Percentiles rank a stretch among this genome's conserved stretches.
Evolutionary conservation across 257 asterid species (phyloP).

Genomic region (Agastache rugosa): DNA sequence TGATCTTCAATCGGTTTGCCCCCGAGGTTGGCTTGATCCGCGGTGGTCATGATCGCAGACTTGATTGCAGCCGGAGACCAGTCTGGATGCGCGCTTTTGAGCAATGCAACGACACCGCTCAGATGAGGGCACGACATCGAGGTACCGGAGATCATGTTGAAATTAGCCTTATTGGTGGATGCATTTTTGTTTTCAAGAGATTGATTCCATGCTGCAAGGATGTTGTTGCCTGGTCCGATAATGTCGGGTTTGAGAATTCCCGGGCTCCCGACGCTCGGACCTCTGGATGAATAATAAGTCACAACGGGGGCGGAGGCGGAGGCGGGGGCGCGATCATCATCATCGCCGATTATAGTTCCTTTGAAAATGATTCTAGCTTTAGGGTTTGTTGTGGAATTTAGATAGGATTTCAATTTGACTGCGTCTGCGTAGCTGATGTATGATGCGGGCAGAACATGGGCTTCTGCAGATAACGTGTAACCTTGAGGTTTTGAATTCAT

Average conservation of each 20-base stretch:
- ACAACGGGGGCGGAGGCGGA: conserved; percentile 44
- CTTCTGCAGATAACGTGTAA: not conserved
- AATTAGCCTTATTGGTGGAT: not conserved
- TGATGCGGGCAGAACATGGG: conserved; percentile 38
- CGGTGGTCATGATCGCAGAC: conserved; percentile 49
- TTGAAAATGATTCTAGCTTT: conserved; percentile 33
- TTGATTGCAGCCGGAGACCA: conserved; percentile 52
- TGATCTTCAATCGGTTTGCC: conserved; percentile 28
- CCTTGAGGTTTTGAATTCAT: not conserved
- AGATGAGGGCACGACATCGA: conserved; percentile 55
- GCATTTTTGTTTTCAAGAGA: conserved; percentile 34
- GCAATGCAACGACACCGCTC: conserved; percentile 43
- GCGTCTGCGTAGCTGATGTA: conserved; percentile 37
- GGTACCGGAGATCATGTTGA: conserved; percentile 40
- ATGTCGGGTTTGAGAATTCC: conserved; percentile 48
- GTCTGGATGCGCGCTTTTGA: conserved; percentile 42
- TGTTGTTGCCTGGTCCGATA: too few relatives aligned
- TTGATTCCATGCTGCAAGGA: conserved; percentile 36
- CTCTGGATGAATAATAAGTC: conserved; percentile 43
- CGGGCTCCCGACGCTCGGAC: conserved; percentile 38
- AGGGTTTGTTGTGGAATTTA: conserved; percentile 38
- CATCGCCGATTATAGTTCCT: conserved; percentile 39
- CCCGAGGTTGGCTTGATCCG: conserved; percentile 24
- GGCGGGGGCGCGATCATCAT: too few relatives aligned
- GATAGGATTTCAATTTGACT: conserved; percentile 33